These are phyloP conservation scores for Stagonosporopsis rhizophila DNA, from an alignment of 2,329 filamentous ascomycete species.

Conservation along the genomic window DNA sequence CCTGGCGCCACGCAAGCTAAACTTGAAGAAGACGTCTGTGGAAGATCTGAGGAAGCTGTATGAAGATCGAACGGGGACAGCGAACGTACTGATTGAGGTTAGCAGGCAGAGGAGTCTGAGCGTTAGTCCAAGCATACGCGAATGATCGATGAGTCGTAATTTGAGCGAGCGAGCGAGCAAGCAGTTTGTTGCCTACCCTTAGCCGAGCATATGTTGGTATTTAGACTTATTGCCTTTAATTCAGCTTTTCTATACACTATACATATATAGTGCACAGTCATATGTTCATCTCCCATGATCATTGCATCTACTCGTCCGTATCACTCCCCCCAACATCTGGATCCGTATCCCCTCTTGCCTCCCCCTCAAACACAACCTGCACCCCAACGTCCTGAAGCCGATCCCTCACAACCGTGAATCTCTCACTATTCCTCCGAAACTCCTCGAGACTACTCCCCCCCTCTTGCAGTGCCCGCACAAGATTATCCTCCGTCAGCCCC, in stretches of 20 bases:
- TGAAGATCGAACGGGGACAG: slow-evolving; percentile 56
- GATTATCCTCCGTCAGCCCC: slow-evolving; percentile 27
- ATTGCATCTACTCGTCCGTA: not conserved
- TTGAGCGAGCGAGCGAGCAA: not conserved
- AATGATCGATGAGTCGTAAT: not conserved
- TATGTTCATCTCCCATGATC: not conserved
- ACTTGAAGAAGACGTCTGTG: slow-evolving; percentile 55
- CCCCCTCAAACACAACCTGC: slow-evolving; percentile 34
- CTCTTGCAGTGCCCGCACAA: slow-evolving; percentile 29
- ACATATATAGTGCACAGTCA: not conserved
- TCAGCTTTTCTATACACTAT: not conserved
- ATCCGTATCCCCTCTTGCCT: not conserved
- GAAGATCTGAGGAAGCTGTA: slow-evolving; percentile 58
- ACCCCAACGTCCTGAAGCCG: slow-evolving; percentile 36
- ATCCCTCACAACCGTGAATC: slow-evolving; percentile 28
- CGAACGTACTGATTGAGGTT: slow-evolving; percentile 38
- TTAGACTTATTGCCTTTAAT: not conserved
- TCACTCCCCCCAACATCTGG: not conserved
- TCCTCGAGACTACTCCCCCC: slow-evolving; percentile 35
- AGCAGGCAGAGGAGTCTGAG: slow-evolving; percentile 9
- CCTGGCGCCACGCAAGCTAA: slow-evolving; percentile 47
- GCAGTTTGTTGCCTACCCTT: not conserved
- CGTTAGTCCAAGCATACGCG: slow-evolving; percentile 13
- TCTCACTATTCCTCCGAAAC: slow-evolving; percentile 37
- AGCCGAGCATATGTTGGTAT: not conserved